Evolutionary conservation across 2,329 filamentous ascomycete species (phyloP).

Genomic region (Chaetomium sp.): DNA sequence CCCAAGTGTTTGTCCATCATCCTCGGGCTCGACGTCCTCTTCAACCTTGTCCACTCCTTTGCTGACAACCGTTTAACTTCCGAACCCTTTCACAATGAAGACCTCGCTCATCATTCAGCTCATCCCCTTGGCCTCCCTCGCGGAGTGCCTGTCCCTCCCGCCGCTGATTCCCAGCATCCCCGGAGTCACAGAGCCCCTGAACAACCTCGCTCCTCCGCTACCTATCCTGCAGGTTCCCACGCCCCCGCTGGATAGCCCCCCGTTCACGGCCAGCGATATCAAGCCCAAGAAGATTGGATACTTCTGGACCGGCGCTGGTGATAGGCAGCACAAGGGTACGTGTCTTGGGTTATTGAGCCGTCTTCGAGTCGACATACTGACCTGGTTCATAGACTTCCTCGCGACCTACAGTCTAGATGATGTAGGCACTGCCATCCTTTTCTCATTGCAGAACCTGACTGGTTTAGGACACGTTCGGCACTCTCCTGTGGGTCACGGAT

Average conservation of each 20-base stretch:
- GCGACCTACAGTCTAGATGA: conserved; percentile 60
- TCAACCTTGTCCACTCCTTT: neutral
- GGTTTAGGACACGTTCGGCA: conserved; percentile 59
- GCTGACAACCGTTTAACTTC: neutral
- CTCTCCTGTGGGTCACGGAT: conserved; percentile 59
- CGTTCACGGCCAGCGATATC: conserved; percentile 56
- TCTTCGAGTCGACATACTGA: neutral
- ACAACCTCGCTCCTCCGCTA: conserved; percentile 52
- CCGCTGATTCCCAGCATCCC: conserved; percentile 61
- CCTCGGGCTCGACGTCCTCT: neutral
- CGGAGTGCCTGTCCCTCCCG: conserved; percentile 15
- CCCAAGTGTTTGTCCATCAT: neutral
- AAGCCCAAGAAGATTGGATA: conserved; percentile 68
- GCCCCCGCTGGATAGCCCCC: conserved; percentile 57
- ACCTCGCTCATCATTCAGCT: conserved; percentile 1
- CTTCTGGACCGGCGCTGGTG: conserved; percentile 64
- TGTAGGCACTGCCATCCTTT: neutral
- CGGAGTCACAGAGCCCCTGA: conserved; percentile 60
- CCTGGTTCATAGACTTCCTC: conserved; percentile 49
- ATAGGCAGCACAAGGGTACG: conserved; percentile 55
- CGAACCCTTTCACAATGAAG: conserved; percentile 1
- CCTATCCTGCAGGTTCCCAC: conserved; percentile 62
- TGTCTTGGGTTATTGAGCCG: neutral
- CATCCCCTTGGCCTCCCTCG: conserved; percentile 10
- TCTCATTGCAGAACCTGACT: neutral